A percentile compares a stretch with the other conserved stretches of the same genome.
Conservation (phyloP, 2,329 filamentous ascomycete genomes). For the Ophioceras dolichostomum region DNA sequence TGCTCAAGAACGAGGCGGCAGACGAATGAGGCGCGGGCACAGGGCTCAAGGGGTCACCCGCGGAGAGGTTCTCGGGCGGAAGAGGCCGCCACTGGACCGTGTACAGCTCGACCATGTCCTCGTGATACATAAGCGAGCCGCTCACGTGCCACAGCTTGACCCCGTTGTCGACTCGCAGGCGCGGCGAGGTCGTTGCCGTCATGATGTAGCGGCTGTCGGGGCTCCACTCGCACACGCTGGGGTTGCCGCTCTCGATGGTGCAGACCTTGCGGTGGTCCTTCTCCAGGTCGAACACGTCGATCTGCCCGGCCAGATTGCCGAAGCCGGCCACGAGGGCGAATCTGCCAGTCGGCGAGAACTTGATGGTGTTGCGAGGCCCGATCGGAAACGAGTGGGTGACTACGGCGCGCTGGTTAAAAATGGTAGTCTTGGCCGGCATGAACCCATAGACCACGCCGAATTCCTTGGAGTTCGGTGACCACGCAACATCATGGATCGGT, state of each 20-base stretch:
- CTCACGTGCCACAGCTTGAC: constrained; percentile 90
- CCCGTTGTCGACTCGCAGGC: constrained; percentile 92
- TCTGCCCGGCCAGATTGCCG: constrained; percentile 92
- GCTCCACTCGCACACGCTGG: constrained; percentile 94
- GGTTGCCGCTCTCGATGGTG: constrained; percentile 91
- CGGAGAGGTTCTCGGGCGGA: constrained; percentile 36
- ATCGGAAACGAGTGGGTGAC: constrained; percentile 77
- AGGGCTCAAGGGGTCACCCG: constrained; percentile 59
- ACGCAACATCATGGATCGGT: constrained; percentile 90
- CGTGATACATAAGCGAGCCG: constrained; percentile 90
- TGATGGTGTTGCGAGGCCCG: constrained; percentile 83
- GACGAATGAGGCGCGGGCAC: constrained; percentile 73
- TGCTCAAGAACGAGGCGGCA: constrained; percentile 68
- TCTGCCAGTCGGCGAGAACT: constrained; percentile 85
- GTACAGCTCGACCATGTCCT: constrained; percentile 92
- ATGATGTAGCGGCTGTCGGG: constrained; percentile 91
- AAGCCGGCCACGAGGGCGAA: constrained; percentile 94
- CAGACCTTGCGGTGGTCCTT: constrained; percentile 87
- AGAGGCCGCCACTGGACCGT: constrained; percentile 81
- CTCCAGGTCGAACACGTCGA: constrained; percentile 93
- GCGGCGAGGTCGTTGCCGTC: constrained; percentile 93
- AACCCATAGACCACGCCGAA: constrained; percentile 97
- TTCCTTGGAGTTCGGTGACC: constrained; percentile 95
- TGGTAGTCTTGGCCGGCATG: constrained; percentile 98
- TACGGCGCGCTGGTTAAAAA: constrained; percentile 85